These are phyloP conservation scores for Artemisia argyi DNA, from an alignment of 129 eudicot genomes.

Conservation along the genomic window DNA sequence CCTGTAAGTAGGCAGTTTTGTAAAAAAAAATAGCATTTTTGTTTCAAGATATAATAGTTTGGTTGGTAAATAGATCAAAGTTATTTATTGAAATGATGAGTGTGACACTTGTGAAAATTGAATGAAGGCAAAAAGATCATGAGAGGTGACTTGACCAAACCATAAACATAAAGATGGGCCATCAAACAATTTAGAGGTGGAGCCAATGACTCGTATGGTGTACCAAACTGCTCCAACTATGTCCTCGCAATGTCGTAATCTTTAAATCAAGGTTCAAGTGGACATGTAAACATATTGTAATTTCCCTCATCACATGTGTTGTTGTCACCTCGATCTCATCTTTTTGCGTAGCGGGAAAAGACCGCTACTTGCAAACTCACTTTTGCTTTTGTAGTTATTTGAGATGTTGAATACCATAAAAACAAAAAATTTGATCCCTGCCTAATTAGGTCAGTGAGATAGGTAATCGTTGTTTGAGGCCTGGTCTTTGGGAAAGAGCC, in stretches of 20 bases:
- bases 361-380: too few species aligned
- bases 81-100: neutral
- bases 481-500: too few species aligned
- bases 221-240: neutral
- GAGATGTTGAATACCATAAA: too few species aligned
- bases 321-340: neutral
- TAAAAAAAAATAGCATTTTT: too few species aligned
- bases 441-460: too few species aligned
- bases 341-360: neutral
- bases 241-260: slow-evolving; percentile 4
- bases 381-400: too few species aligned
- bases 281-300: neutral
- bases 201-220: slow-evolving; percentile 9
- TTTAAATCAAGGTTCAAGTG: neutral
- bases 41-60: too few species aligned
- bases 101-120: neutral
- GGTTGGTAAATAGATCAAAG: neutral
- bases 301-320: slow-evolving; percentile 3
- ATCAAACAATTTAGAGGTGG: slow-evolving; percentile 1
- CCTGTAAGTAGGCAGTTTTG: too few species aligned
- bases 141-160: slow-evolving; percentile 19
- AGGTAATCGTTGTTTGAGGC: too few species aligned
- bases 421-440: too few species aligned
- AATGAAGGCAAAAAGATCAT: slow-evolving; percentile 1
- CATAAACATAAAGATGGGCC: neutral